Conservation (phyloP, 768 basidiomycete genomes). For the Kwoniella dendrophila region DNA sequence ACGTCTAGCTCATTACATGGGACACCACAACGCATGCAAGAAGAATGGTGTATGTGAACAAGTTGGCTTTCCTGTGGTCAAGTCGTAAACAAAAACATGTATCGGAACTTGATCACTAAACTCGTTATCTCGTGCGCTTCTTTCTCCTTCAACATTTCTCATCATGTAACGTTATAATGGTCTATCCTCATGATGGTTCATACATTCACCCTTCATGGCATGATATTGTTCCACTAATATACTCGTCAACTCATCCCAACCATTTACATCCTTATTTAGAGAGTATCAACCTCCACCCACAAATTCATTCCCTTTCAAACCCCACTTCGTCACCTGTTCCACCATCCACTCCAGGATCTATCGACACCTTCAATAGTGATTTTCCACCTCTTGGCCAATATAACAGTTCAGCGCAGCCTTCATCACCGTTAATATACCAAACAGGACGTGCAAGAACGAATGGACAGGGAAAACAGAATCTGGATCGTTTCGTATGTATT, state of each 20-base stretch:
- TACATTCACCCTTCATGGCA: slow-evolving; percentile 6
- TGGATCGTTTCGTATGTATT: neutral
- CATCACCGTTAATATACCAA: neutral
- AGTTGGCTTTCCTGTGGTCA: no score
- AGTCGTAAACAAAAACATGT: no score
- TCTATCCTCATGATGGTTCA: neutral
- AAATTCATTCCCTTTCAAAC: neutral
- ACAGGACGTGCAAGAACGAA: neutral
- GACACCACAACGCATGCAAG: no score
- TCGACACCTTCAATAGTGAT: neutral
- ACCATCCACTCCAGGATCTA: neutral
- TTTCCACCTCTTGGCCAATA: neutral
- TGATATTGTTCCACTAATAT: neutral
- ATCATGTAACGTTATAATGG: no score
- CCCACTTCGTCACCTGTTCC: slow-evolving; percentile 3
- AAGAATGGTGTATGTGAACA: no score
- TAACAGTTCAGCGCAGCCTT: neutral
- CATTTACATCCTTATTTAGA: neutral
- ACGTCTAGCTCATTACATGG: no score
- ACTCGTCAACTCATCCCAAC: slow-evolving; percentile 1
- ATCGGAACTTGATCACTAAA: no score
- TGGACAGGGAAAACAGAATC: neutral
- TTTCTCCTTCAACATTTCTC: no score
- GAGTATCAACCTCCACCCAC: neutral
- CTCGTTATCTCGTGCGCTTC: no score